phyloP scores from a whole-genome alignment of 192 early-diverging fungal genomes.

The Chytriomyces sp. region DNA sequence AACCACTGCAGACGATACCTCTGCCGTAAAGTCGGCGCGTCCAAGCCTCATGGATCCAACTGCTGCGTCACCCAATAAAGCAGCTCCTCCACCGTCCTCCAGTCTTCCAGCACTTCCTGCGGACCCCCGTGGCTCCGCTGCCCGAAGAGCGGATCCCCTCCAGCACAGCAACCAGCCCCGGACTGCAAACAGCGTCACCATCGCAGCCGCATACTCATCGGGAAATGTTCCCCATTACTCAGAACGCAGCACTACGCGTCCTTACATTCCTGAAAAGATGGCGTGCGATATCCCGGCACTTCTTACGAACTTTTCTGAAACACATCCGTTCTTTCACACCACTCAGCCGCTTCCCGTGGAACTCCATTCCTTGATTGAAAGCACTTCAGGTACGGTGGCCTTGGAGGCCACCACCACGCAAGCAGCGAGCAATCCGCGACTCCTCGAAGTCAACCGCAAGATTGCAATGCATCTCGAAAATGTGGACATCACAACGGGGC shows the following conservation, averaged over 20 bases:
- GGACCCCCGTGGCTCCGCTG: background rate
- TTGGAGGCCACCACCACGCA: too few relatives aligned
- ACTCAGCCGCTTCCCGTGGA: background rate
- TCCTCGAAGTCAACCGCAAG: background rate
- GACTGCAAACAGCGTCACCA: background rate
- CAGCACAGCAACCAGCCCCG: slow-evolving; percentile 19
- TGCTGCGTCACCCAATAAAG: background rate
- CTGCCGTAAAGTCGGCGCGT: background rate
- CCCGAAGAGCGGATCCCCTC: slow-evolving; percentile 25
- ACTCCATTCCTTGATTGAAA: background rate
- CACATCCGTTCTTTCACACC: background rate
- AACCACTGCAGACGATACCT: background rate
- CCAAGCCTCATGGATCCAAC: background rate
- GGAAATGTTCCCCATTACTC: slow-evolving; percentile 12
- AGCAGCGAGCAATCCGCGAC: too few relatives aligned
- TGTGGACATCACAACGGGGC: slow-evolving; percentile 5
- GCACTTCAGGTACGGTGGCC: too few relatives aligned
- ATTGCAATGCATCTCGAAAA: background rate
- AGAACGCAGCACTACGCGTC: background rate
- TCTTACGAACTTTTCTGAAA: background rate
- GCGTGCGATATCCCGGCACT: slow-evolving; percentile 22
- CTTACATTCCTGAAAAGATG: slow-evolving; percentile 31
- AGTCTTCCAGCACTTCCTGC: background rate
- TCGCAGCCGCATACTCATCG: slow-evolving; percentile 16
- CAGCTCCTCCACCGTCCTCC: background rate